phyloP scores from a whole-genome alignment of 345 rosid genomes.

The Populus alba region DNA sequence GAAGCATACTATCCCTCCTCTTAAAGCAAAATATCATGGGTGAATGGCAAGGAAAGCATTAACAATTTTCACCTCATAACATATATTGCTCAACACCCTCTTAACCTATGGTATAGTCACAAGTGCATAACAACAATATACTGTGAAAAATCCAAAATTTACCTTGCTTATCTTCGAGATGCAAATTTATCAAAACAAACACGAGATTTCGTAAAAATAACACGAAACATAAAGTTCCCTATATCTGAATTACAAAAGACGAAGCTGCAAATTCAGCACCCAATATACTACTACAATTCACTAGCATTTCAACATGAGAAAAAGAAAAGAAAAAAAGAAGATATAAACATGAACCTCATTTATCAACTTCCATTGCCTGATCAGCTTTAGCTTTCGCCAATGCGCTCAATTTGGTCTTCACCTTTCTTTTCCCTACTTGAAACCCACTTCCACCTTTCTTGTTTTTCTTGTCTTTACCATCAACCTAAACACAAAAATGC shows the following conservation, averaged over 20 bases:
- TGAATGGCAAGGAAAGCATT: neutral
- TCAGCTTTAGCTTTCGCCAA: conserved; percentile 79
- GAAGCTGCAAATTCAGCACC: conserved; percentile 3
- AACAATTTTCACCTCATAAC: neutral
- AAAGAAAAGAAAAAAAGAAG: neutral
- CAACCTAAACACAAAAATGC: conserved; percentile 48
- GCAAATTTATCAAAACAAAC: neutral
- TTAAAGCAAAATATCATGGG: neutral
- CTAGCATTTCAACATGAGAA: neutral
- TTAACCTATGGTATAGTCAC: neutral
- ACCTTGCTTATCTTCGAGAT: neutral
- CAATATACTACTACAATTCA: neutral
- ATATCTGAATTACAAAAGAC: neutral
- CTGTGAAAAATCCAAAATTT: neutral
- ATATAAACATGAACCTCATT: conserved; percentile 35
- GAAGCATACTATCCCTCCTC: neutral
- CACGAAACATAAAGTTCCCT: neutral
- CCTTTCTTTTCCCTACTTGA: conserved; percentile 78
- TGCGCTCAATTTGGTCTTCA: conserved; percentile 80
- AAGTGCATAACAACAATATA: neutral
- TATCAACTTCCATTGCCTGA: conserved; percentile 94
- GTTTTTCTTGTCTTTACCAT: conserved; percentile 62
- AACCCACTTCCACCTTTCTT: conserved; percentile 66
- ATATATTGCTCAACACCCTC: neutral
- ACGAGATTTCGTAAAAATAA: neutral